Percentiles rank a stretch among this genome's conserved stretches.
Conservation (phyloP, 192 early-diverging fungal genomes). For the Linnemannia exigua region DNA sequence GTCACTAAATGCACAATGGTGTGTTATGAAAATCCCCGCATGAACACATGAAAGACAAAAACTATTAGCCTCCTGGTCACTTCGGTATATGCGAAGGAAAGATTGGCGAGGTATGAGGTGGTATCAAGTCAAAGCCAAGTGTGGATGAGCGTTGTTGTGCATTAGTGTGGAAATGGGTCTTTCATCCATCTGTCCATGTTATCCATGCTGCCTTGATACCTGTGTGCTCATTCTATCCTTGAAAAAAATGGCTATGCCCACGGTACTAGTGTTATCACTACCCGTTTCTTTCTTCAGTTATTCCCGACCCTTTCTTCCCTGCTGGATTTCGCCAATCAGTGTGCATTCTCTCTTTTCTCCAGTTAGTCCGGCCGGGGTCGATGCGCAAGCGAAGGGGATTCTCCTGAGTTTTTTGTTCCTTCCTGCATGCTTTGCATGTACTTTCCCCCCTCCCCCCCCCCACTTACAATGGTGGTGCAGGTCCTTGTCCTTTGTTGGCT, state of each 20-base stretch:
- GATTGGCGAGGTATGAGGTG: not conserved
- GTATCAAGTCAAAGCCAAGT: no score
- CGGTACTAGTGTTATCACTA: not conserved
- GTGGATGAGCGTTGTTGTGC: no score
- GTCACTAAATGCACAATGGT: constrained; percentile 1
- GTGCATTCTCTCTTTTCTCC: not conserved
- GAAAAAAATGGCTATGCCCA: no score
- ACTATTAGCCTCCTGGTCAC: not conserved
- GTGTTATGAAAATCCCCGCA: not conserved
- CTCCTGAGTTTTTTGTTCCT: not conserved
- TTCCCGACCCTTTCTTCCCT: constrained; percentile 5
- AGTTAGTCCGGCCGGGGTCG: not conserved
- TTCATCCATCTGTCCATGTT: no score
- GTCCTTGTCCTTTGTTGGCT: not conserved
- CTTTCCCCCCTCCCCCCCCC: no score
- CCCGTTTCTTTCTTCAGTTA: not conserved
- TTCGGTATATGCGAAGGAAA: no score
- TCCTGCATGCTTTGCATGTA: not conserved
- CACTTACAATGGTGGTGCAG: not conserved
- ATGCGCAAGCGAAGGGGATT: not conserved
- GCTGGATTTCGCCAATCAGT: not conserved
- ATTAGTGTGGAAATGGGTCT: no score
- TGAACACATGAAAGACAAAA: not conserved
- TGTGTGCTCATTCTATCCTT: no score
- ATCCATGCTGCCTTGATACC: no score